Conservation (phyloP, 169 alveolate genomes). For the Eimeria brunetti region DNA sequence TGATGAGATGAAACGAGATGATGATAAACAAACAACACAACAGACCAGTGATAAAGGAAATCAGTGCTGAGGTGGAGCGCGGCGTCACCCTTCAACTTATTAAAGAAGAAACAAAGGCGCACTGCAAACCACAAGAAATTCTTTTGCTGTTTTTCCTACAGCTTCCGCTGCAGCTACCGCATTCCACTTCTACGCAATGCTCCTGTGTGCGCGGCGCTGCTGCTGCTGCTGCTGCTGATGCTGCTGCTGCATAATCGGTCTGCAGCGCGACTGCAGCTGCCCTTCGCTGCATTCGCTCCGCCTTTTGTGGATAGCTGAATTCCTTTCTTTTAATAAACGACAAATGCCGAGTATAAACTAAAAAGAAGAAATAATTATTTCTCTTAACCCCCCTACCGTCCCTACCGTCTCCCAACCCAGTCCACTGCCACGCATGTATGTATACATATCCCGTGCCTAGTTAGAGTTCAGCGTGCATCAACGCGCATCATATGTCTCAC, state of each 20-base stretch:
- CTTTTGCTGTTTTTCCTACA: neutral
- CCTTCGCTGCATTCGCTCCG: neutral
- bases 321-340: neutral
- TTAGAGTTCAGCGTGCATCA: neutral
- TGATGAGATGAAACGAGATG: too few species aligned
- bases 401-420: neutral
- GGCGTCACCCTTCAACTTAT: neutral
- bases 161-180: conserved; percentile 18
- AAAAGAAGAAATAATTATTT: neutral
- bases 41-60: too few species aligned
- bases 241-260: conserved; percentile 7
- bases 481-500: neutral
- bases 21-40: neutral
- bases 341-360: neutral
- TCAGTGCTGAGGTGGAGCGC: neutral
- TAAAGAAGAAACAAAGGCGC: neutral
- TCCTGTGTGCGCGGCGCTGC: conserved; percentile 10
- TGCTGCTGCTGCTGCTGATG: conserved; percentile 17
- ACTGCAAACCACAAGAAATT: conserved; percentile 10
- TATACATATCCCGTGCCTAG: too few species aligned
- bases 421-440: neutral
- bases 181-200: neutral
- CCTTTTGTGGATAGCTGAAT: neutral
- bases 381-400: neutral
- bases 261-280: neutral